Percentiles rank a stretch among this genome's conserved stretches.
phyloP scores from a whole-genome alignment of 208 protist genomes.

The Jaenimonas drosophilae region DNA sequence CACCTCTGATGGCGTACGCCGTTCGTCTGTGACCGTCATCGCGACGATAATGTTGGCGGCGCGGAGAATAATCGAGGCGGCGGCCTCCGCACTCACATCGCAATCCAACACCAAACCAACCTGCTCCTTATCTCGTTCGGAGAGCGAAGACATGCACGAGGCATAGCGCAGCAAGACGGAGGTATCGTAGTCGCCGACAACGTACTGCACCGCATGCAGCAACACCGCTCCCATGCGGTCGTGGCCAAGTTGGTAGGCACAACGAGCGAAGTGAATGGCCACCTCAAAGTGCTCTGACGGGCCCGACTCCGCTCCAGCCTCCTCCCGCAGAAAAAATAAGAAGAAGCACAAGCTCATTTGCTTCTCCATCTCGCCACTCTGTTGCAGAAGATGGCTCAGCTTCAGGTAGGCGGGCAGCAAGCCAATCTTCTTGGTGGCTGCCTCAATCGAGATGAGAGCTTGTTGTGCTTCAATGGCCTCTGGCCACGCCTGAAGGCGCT shows the following conservation, averaged over 20 bases:
- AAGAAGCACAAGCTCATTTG: slow-evolving; percentile 50
- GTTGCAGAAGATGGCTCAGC: slow-evolving; percentile 31
- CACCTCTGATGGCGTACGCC: neutral
- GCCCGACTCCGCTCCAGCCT: slow-evolving; percentile 26
- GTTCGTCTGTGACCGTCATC: slow-evolving; percentile 6
- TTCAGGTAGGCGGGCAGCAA: slow-evolving; percentile 38
- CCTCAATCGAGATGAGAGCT: slow-evolving; percentile 44
- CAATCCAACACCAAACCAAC: slow-evolving; percentile 19
- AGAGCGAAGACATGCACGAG: slow-evolving; percentile 13
- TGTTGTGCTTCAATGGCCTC: slow-evolving; percentile 42
- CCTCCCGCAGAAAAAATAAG: slow-evolving; percentile 51
- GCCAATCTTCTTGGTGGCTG: slow-evolving; percentile 21
- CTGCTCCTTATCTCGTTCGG: slow-evolving; percentile 15
- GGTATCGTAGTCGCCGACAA: slow-evolving; percentile 25
- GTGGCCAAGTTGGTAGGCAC: slow-evolving; percentile 48
- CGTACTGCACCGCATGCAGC: slow-evolving; percentile 35
- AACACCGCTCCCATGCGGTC: slow-evolving; percentile 40
- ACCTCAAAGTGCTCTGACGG: slow-evolving; percentile 27
- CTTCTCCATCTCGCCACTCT: slow-evolving; percentile 26
- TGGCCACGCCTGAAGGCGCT: slow-evolving; percentile 29
- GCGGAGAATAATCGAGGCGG: slow-evolving; percentile 20
- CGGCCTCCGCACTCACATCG: slow-evolving; percentile 9
- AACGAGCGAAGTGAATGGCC: slow-evolving; percentile 38
- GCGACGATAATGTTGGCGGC: slow-evolving; percentile 30
- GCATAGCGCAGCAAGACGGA: slow-evolving; percentile 24